Evolutionary conservation across 139 green algal species (phyloP), one percentile per base, ranked within the genome.

Genomic region (Astrephomene gubernaculifera): DNA sequence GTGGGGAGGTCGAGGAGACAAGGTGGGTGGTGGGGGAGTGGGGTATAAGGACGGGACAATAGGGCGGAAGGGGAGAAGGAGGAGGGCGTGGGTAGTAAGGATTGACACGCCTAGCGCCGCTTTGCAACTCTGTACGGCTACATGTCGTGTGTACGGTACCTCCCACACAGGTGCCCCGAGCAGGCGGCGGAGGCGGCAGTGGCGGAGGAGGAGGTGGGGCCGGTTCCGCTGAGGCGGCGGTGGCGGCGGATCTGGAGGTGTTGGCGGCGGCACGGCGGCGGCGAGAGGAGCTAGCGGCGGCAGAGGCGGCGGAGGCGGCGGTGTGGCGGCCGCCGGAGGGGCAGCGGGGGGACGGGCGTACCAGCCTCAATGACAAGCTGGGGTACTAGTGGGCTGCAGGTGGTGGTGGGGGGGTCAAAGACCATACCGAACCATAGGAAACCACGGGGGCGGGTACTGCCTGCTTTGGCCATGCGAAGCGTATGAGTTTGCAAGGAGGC

Each of bases 341-440:
- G 36, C 92, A 95, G 71, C 90, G 60, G 21, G 92, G 92, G 0
- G 91, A 95, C 67, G 92, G 92, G 0, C 57, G 85, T 10, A 94
- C 91, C 8, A 54, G 35, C 0, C 67, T 95, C 22, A 95, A 95
- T 67, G 91, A 92, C 29, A 89, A 87, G 80, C 82, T 94, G 5
- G 92, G 91, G 7, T 95, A 95, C 73, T 95, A 74, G 87, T 31
- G 71, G 41, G 7, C 68, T 44, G 64, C 8, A 24, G 64, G 8
- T 71, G n/a, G 64, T 19, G 8, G 24, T 19, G 24, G 25, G 57
- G 19, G n/a, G n/a, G n/a, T n/a, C n/a, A n/a, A n/a, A n/a, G n/a
- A n/a, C n/a, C n/a, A n/a, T n/a, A n/a, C n/a, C n/a, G n/a, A n/a
- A n/a, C n/a, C n/a, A n/a, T n/a, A n/a, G n/a, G n/a, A n/a, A n/a